Evolutionary conservation across 345 rosid species (phyloP).

Genomic region (Melaleuca alternifolia): DNA sequence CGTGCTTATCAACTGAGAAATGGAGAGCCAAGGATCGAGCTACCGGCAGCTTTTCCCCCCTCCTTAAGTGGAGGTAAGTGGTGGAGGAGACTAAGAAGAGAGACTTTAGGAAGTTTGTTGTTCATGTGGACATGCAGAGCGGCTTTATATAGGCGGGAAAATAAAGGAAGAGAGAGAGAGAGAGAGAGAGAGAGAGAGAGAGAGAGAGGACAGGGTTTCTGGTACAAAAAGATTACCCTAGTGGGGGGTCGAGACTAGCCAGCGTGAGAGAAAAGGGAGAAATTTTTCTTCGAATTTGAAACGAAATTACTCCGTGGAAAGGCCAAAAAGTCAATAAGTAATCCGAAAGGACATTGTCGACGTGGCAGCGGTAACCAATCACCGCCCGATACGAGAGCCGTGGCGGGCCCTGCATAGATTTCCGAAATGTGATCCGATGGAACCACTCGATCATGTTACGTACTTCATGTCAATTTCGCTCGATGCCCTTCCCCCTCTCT

Average conservation of each 20-base stretch:
- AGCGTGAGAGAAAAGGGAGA: neutral
- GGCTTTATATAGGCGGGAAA: neutral
- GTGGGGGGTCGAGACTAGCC: neutral
- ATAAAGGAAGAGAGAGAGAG: neutral
- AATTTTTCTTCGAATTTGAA: rapidly evolving
- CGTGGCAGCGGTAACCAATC: too few relatives aligned
- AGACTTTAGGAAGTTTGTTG: neutral
- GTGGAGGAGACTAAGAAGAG: neutral
- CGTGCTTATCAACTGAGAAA: neutral
- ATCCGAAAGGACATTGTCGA: neutral
- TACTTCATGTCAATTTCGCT: neutral
- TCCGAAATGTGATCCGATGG: too few relatives aligned
- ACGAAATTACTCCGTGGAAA: neutral
- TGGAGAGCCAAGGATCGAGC: neutral
- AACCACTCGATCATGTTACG: too few relatives aligned
- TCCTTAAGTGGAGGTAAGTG: neutral
- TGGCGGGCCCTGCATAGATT: too few relatives aligned
- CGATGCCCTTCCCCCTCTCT: rapidly evolving
- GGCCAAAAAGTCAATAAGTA: neutral
- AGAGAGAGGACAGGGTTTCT: neutral
- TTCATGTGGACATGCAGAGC: neutral
- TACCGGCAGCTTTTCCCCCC: neutral
- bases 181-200: neutral
- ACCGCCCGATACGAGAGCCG: too few relatives aligned
- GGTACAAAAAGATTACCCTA: neutral